Evolutionary conservation across 306 rosid genomes (phyloP).

Genomic region (Casuarina glauca): DNA sequence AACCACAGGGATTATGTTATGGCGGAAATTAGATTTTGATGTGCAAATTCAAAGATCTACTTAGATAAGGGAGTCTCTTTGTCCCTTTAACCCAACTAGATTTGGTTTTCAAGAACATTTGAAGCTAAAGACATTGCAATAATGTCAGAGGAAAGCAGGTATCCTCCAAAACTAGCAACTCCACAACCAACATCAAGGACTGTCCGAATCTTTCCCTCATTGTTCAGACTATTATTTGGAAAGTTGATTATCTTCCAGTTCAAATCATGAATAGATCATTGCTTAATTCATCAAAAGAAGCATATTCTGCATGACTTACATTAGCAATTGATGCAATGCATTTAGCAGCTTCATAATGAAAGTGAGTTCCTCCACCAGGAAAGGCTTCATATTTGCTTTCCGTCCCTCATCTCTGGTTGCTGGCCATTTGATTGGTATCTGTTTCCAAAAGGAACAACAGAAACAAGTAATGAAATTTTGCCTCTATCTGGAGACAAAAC

Average conservation of each 20-base stretch:
- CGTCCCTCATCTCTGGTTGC: too few relatives aligned
- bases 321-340: too few relatives aligned
- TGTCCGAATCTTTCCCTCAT: conserved; percentile 75
- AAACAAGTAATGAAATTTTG: too few relatives aligned
- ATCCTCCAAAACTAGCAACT: conserved; percentile 96
- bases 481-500: too few relatives aligned
- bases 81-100: conserved; percentile 96
- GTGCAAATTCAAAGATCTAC: conserved; percentile 96
- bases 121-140: conserved; percentile 90
- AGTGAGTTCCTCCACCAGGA: too few relatives aligned
- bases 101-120: conserved; percentile 91
- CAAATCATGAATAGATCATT: conserved; percentile 27
- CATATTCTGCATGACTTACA: conserved; percentile 10
- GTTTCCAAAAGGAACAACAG: too few relatives aligned
- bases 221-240: conserved; percentile 67
- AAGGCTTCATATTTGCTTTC: too few relatives aligned
- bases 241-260: conserved; percentile 86
- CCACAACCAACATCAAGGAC: conserved; percentile 98
- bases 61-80: conserved; percentile 88
- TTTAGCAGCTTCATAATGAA: too few relatives aligned
- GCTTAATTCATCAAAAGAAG: conserved; percentile 43
- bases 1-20: too few relatives aligned
- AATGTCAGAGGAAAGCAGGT: conserved; percentile 78
- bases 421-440: too few relatives aligned
- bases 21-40: conserved; percentile 9